Evolutionary conservation across 2,329 filamentous ascomycete genomes (phyloP), one percentile per base, ranked within the genome.

Genomic region (Exophiala aquamarina): DNA sequence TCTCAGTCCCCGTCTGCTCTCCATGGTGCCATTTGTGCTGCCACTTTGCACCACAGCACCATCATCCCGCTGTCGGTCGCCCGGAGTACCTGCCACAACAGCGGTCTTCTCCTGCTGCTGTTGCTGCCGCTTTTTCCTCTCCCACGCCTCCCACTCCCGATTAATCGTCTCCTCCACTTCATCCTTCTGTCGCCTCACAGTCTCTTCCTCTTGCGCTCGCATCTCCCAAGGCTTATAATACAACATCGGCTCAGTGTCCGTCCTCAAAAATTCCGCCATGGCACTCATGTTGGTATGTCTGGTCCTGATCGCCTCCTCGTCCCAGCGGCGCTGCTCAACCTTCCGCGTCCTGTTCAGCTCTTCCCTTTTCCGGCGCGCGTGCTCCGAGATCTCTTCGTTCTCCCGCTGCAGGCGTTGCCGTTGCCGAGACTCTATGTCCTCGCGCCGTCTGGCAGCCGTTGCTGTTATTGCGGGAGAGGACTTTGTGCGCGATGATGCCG

Each of bases 171-270:
- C 74, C 64, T 89, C 78, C 13, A 79, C 80, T 42, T 85, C 79
- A 37, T 77, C 73, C 20, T 89, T 75, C 65, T 95, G 91, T 3
- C 77, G 71, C 36, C 83, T 77, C 62, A 96, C 87, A 9, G 68
- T 74, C 4, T 82, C 78, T 65, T 91, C 81, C 64, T 96, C 86
- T 35, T 80, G 75, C 4, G 72, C 66, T 23, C 81, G 82, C 46
- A 87, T 74, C 59, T 89, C 83, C 85, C 87, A 94, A 1, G 92
- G 92, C 36, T 85, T 83, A 67, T 93, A 96, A 66, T 86, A 92
- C 89, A 96, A 72, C 55, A 72, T 78, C 2, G 92, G 92, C 59
- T 84, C 75, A 31, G 83, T 72, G 57, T 72, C 82, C 3, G 92
- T 96, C 55, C 76, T 75, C 39, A 96, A 70, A 61, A 84, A 92